Base-by-base conservation (phyloP, 2,329 filamentous ascomycete species). In the Juglanconis oblonga region DNA sequence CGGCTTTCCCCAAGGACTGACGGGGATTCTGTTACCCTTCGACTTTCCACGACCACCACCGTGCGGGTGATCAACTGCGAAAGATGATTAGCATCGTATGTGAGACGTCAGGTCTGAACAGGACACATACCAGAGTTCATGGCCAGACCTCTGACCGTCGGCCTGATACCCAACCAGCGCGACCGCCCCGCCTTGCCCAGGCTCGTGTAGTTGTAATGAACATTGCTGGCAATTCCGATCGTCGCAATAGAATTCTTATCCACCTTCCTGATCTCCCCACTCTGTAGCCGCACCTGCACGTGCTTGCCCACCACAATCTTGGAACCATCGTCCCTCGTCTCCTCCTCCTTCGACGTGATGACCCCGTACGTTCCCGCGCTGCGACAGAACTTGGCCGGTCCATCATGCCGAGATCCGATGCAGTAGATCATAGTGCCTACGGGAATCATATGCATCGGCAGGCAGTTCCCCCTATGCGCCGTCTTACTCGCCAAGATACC, bases 41-140 rank as follows among this genome's bases (percentile, higher is more conserved):
- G 92, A 97, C 80, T 99, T 99, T 80, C 95, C 95, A 83, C 96
- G 87, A 77, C 95, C 95, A 90, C 95, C 95, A 85, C 95, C 95
- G 76, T 99, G 95, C 71, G 95, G 95, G 83, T 99, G 95, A 72
- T 99, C 95, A 69, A 87, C 90, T 87, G 69, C 49, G 63, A 10
- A 54, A 11, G 14, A 35, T n/a, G 17, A 14, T 67, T 52, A 67
- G 61, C 33, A 35, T 17, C 10, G 10, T 4, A 24, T 29, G 40
- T 29, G 40, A 57, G 31, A 7, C 17, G 53, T 29, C 6, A 13
- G 24, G 17, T 5, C n/a, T 5, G 32, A 60, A 10, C 52, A 32
- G 24, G 29, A 32, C 31, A 74, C 83, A 71, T 78, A 91, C 90
- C 86, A 74, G 94, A 92, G 81, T 99, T 99, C 96, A 99, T 99